Conservation (phyloP, 768 basidiomycete genomes). For the Amanita exitialis region DNA sequence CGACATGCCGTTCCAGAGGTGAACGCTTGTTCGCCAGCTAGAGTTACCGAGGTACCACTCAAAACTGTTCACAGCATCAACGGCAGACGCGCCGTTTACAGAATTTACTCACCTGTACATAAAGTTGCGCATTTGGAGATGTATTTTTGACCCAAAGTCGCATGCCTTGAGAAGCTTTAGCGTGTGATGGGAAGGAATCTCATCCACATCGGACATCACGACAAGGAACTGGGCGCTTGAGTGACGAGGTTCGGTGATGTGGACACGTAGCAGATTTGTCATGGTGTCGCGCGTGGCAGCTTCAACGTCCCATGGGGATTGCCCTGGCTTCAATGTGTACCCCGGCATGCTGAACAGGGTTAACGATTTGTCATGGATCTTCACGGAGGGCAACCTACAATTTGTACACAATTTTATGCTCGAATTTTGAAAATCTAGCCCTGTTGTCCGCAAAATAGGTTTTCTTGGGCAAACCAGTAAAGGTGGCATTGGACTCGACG, state of each 20-base stretch:
- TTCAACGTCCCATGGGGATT: constrained; percentile 43
- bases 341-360: constrained; percentile 29
- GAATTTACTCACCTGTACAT: constrained; percentile 38
- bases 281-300: constrained; percentile 35
- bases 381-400: constrained; percentile 23
- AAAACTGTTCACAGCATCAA: constrained; percentile 21
- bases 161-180: constrained; percentile 41
- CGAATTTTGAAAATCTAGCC: constrained; percentile 36
- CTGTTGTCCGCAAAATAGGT: constrained; percentile 38
- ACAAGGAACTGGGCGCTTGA: constrained; percentile 29
- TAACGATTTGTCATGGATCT: neutral
- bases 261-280: constrained; percentile 31
- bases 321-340: constrained; percentile 26
- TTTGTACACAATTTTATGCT: constrained; percentile 42
- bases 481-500: constrained; percentile 51
- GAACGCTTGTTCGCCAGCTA: constrained; percentile 49
- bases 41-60: constrained; percentile 47
- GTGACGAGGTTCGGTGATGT: constrained; percentile 21
- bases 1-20: constrained; percentile 30
- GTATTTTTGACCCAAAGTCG: constrained; percentile 41
- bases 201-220: constrained; percentile 55
- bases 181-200: constrained; percentile 46
- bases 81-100: neutral
- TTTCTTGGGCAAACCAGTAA: constrained; percentile 49
- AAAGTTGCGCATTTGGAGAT: constrained; percentile 52